A percentile compares a stretch with the other conserved stretches of the same genome.
Evolutionary conservation across 192 early-diverging fungal genomes (phyloP).

Genomic region (Coemansia sp.): DNA sequence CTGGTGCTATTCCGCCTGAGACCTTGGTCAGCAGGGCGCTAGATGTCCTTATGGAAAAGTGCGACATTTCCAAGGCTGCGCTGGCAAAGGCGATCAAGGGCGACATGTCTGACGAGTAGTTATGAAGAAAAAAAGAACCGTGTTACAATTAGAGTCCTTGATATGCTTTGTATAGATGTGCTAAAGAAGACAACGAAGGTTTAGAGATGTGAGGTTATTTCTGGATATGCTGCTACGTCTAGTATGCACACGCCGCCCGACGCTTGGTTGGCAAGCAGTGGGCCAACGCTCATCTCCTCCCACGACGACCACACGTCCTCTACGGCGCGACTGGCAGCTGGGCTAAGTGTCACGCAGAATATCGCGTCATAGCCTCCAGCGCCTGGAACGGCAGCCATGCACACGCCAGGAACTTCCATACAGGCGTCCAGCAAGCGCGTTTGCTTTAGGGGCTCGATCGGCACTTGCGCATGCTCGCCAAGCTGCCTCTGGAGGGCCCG

Average conservation of each 20-base stretch:
- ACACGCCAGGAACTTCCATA: conserved; percentile 74
- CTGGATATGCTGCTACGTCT: conserved; percentile 20
- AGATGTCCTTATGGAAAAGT: conserved; percentile 82
- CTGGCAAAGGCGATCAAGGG: conserved; percentile 40
- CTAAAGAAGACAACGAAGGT: not conserved
- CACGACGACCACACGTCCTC: conserved; percentile 69
- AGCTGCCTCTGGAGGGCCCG: conserved; percentile 73
- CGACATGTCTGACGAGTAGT: conserved; percentile 27
- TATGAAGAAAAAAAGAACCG: not conserved
- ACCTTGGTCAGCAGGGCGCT: conserved; percentile 76
- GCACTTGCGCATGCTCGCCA: conserved; percentile 72
- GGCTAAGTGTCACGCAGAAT: conserved; percentile 77
- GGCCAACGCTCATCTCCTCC: conserved; percentile 79
- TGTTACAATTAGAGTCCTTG: not conserved
- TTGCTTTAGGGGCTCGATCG: conserved; percentile 90
- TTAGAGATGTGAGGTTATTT: conserved; percentile 13
- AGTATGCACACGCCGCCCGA: conserved; percentile 58
- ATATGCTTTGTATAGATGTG: not conserved
- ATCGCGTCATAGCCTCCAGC: conserved; percentile 99
- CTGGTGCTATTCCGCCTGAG: conserved; percentile 79
- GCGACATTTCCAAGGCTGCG: conserved; percentile 67
- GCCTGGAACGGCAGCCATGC: conserved; percentile 95
- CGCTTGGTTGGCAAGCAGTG: conserved; percentile 73
- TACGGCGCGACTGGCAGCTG: conserved; percentile 55
- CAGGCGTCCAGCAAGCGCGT: conserved; percentile 86